These are phyloP conservation scores for Wickerhamomyces chaumierensis DNA, from an alignment of 805 yeast species.

Conservation along the genomic window DNA sequence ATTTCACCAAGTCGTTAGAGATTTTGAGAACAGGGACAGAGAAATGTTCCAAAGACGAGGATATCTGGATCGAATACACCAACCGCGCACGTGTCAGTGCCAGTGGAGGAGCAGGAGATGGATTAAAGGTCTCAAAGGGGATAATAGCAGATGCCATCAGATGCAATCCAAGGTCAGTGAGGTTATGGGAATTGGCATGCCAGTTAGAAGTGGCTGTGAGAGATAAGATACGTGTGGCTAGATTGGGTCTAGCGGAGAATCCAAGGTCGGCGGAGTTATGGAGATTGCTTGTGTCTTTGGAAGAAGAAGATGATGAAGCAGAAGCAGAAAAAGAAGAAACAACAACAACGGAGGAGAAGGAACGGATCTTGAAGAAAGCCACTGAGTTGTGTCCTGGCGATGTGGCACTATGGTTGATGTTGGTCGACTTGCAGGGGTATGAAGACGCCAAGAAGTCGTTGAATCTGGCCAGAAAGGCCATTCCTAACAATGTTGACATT, in stretches of 20 bases:
- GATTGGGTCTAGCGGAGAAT: conserved; percentile 58
- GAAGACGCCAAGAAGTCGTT: conserved; percentile 42
- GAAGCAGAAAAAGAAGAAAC: too few relatives aligned
- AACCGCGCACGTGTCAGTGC: too few relatives aligned
- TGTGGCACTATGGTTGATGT: conserved; percentile 53
- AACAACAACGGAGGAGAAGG: conserved; percentile 29
- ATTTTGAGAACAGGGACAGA: conserved; percentile 68
- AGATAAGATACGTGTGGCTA: conserved; percentile 45
- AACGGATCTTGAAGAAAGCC: conserved; percentile 51
- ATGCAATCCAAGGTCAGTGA: conserved; percentile 41
- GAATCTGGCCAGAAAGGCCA: conserved; percentile 45
- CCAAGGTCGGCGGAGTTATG: conserved; percentile 57
- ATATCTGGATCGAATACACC: conserved; percentile 82
- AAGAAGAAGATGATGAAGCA: conserved; percentile 17
- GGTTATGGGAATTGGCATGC: conserved; percentile 64
- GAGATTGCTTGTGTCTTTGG: conserved; percentile 52
- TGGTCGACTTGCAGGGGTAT: conserved; percentile 33
- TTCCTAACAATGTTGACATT: conserved; percentile 36
- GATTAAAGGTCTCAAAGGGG: conserved; percentile 33
- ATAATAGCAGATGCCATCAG: conserved; percentile 58
- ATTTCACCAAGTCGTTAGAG: conserved; percentile 42
- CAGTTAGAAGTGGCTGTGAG: conserved; percentile 49
- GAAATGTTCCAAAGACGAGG: conserved; percentile 53
- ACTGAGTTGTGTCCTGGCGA: conserved; percentile 56
- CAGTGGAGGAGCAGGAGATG: too few relatives aligned